These are phyloP conservation scores for Sesbania bispinosa DNA, from an alignment of 306 rosid genomes.

Conservation along the genomic window DNA sequence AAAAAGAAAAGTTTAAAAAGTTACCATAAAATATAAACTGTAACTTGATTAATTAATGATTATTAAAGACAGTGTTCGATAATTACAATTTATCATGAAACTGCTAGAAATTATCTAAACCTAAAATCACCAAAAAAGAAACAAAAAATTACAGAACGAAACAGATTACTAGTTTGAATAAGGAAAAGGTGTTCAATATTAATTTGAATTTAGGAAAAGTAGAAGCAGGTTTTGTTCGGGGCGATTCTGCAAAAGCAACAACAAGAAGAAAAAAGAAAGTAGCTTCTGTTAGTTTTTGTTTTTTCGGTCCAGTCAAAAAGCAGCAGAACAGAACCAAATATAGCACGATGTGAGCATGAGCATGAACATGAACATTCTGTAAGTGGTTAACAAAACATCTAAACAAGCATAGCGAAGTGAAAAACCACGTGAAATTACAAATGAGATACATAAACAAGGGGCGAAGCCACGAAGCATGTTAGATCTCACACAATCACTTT, in stretches of 20 bases:
- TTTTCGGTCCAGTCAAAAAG: neutral
- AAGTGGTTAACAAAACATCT: neutral
- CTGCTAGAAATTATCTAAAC: neutral
- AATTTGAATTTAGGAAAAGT: neutral
- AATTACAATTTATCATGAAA: conserved; percentile 7
- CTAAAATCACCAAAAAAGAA: neutral
- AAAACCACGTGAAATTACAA: neutral
- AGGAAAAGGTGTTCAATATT: neutral
- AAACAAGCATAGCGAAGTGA: neutral
- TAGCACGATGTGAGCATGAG: no score
- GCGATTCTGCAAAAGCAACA: neutral
- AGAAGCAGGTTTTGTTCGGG: neutral
- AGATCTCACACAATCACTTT: conserved; percentile 24
- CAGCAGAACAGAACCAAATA: neutral
- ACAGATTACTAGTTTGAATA: neutral
- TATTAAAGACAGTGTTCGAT: neutral
- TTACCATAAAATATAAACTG: conserved; percentile 5
- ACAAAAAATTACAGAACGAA: neutral
- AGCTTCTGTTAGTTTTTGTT: neutral
- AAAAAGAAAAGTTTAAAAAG: neutral
- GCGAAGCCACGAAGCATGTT: neutral
- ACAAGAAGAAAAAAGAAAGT: no score
- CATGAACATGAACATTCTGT: conserved; percentile 12
- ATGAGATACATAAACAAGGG: no score
- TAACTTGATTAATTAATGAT: conserved; percentile 9